Evolutionary conservation across 768 basidiomycete species (phyloP), one percentile per base, ranked within the genome.

Genomic region (Termitomyces sp.): DNA sequence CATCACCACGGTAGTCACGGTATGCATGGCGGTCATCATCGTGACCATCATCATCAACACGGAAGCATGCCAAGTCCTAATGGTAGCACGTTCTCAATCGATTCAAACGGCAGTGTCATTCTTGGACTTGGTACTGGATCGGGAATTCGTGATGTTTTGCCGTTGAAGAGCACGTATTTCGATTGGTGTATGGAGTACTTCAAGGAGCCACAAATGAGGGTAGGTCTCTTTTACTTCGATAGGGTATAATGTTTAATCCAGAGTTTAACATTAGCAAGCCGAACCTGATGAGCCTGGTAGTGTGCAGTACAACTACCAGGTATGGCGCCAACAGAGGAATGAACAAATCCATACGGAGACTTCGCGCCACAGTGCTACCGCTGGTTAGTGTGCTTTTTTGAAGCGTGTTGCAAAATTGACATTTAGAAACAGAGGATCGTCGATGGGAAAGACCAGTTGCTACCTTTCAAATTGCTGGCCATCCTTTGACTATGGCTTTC

Each of bases 181-280:
- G 96, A 98, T 67, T 98, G 94, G 92, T 94, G 94, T 59, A 83
- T 85, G 65, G 95, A 98, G 68, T 98, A 98, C 69, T 99, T 98
- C 76, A 94, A 90, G 61, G 95, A 98, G 69, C 94, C 96, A 3
- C 97, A 99, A 71, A 98, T 99, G 96, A 87, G 93, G 79, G 94
- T 96, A 68, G 65, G 85, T 64, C 5, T 14, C 32, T 36, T 42
- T 10, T 14, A 36, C 16, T 47, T 55, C 14, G 48, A 42, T 44
- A 34, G 43, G 53, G 9, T 24, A 32, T 65, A 53, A 58, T 67
- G 58, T 58, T 41, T 63, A n/a, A 60, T 10, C 12, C 26, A 22
- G 26, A 39, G 10, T 50, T 57, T 32, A 2, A 49, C 26, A 61
- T 32, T 47, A 95, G 95, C 90, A 93, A 84, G 84, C 91, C 7